phyloP scores from a whole-genome alignment of 2,329 filamentous ascomycete genomes.

The Blumeriella jaapii region DNA sequence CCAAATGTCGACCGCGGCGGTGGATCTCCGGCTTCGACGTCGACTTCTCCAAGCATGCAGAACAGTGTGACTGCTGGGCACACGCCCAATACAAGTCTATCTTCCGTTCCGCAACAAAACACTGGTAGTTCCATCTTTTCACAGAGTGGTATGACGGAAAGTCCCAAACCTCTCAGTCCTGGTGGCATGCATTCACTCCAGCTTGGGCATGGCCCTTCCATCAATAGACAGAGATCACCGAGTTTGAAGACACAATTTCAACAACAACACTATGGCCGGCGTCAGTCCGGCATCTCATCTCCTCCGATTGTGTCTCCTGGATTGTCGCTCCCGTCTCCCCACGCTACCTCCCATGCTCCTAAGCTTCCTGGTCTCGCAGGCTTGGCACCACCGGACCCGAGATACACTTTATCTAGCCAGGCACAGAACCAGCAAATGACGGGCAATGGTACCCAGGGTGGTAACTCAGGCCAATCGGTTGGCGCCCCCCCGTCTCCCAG shows the following conservation, averaged over 20 bases:
- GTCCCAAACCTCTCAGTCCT: slow-evolving; percentile 72
- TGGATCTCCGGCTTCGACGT: slow-evolving; percentile 36
- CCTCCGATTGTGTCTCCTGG: slow-evolving; percentile 14
- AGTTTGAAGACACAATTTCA: slow-evolving; percentile 53
- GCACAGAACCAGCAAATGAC: slow-evolving; percentile 17
- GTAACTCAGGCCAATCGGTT: slow-evolving; percentile 17
- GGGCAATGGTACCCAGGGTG: slow-evolving; percentile 12
- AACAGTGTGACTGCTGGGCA: slow-evolving; percentile 30
- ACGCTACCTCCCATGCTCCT: slow-evolving; percentile 18
- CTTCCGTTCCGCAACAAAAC: slow-evolving; percentile 36
- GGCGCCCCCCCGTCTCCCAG: slow-evolving; percentile 20
- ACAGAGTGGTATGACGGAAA: slow-evolving; percentile 68
- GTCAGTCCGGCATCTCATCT: slow-evolving; percentile 43
- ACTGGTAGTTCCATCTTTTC: slow-evolving; percentile 48
- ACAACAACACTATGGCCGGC: slow-evolving; percentile 50
- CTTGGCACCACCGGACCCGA: slow-evolving; percentile 26
- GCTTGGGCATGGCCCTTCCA: slow-evolving; percentile 41
- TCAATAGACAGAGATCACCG: slow-evolving; percentile 50
- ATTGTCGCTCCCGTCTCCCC: slow-evolving; percentile 24
- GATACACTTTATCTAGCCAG: slow-evolving; percentile 25
- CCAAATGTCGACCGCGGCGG: slow-evolving; percentile 44
- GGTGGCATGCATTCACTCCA: slow-evolving; percentile 36
- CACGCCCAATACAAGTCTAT: slow-evolving; percentile 38
- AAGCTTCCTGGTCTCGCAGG: slow-evolving; percentile 26
- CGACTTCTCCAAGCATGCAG: slow-evolving; percentile 40